Evolutionary conservation across 768 basidiomycete species (phyloP), one percentile per base, ranked within the genome.

Genomic region (Amanita phalloides): DNA sequence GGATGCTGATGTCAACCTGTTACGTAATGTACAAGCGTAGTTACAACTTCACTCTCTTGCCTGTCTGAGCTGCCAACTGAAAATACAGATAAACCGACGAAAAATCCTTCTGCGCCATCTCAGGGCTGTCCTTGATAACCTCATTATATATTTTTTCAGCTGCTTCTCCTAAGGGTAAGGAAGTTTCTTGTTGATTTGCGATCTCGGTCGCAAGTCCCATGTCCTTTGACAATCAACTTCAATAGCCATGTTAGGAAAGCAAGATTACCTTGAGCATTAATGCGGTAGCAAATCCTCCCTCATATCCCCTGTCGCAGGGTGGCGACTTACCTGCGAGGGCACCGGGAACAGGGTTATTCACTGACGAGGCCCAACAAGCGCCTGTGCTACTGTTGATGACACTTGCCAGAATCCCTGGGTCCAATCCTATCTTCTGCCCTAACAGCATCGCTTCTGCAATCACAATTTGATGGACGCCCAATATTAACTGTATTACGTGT

Each of bases 361-460:
- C 81, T 0, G 83, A 81, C 23, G 84, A 82, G 13, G 89, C 75
- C 89, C 90, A 91, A 61, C 89, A 92, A 14, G 74, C 72, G 3
- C 89, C 90, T 2, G 87, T 90, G 55, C 84, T 86, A 61, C 76
- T 91, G 62, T 93, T 92, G 56, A 95, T 82, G 3, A 94, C 89
- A 4, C 80, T 74, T 3, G 91, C 86, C 20, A 95, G 75, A 28
- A 92, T 71, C 7, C 74, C 72, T 14, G 90, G 79, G 43, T 90
- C 76, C 51, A 95, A 67, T 2, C 91, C 92, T n/a, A 94, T 68
- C 53, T 77, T 82, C 64, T 81, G 76, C 3, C 92, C 92, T 8
- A 94, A 73, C 4, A 93, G 67, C 91, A 95, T 94, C 3, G 86
- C 90, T 66, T 95, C 92, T n/a, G 77, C 85, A 1, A 89, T 79